These are phyloP conservation scores for Selenicereus undatus DNA, from an alignment of 148 eudicot genomes.

Conservation along the genomic window DNA sequence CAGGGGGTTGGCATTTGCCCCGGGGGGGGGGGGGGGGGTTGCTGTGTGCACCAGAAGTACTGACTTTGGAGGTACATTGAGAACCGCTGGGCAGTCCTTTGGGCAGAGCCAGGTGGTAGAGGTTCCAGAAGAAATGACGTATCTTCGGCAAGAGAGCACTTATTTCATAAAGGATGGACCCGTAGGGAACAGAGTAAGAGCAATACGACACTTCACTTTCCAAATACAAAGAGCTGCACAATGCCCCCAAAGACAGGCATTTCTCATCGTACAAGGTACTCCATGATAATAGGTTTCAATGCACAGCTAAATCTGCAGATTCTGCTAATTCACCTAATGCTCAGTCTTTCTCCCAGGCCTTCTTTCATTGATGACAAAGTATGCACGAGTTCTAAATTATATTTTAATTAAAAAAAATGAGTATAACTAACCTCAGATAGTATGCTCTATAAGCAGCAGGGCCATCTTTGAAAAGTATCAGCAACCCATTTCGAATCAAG, in stretches of 20 bases:
- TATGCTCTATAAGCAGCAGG: conserved; percentile 78
- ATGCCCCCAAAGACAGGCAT: neutral
- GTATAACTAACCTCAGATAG: conserved; percentile 55
- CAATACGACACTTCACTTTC: neutral
- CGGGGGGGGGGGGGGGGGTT: too few relatives aligned
- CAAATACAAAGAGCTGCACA: neutral
- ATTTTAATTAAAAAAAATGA: neutral
- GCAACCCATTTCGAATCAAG: conserved; percentile 86
- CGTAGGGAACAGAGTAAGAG: neutral
- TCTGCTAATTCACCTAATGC: neutral
- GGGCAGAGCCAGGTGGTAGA: too few relatives aligned
- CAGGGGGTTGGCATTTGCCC: too few relatives aligned
- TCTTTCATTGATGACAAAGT: neutral
- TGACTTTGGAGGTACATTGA: too few relatives aligned
- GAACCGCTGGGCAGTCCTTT: too few relatives aligned
- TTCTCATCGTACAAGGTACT: neutral
- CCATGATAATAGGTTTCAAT: neutral
- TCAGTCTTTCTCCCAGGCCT: neutral
- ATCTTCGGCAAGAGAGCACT: neutral
- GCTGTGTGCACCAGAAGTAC: too few relatives aligned
- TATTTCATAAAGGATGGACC: neutral
- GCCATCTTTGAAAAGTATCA: conserved; percentile 79
- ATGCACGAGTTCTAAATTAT: neutral
- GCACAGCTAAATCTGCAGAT: neutral
- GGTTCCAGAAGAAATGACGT: too few relatives aligned